Conservation (phyloP, 352 stramenopile species). For the Globisporangium emineosum region DNA sequence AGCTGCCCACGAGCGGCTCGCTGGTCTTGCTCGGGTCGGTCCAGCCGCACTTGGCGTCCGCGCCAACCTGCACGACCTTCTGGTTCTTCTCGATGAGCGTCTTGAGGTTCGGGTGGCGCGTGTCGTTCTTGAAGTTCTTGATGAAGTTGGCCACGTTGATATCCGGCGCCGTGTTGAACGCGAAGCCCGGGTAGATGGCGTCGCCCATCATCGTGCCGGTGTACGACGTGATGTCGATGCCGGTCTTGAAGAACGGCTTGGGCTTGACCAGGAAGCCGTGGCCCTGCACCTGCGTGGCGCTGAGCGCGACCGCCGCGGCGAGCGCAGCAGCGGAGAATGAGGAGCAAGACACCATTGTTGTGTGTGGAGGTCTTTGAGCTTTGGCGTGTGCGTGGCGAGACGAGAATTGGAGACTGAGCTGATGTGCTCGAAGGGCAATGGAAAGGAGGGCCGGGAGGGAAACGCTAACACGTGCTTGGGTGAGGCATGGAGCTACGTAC, state of each 20-base stretch:
- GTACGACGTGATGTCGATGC: slow-evolving; percentile 8
- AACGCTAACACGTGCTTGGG: background rate
- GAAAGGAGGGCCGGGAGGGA: background rate
- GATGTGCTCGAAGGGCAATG: background rate
- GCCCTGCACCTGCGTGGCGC: slow-evolving; percentile 17
- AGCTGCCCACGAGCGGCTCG: slow-evolving; percentile 17
- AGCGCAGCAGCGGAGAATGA: slow-evolving; percentile 16
- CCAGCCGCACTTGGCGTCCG: slow-evolving; percentile 11
- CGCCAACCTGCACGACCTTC: slow-evolving; percentile 11
- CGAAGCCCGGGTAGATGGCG: slow-evolving; percentile 26
- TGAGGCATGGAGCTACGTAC: background rate
- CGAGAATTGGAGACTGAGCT: background rate
- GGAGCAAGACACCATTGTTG: slow-evolving; percentile 8
- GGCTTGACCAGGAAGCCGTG: slow-evolving; percentile 11
- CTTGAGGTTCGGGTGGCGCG: slow-evolving; percentile 2
- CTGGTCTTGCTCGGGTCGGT: slow-evolving; percentile 23
- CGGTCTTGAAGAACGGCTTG: slow-evolving; percentile 12
- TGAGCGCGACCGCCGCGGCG: slow-evolving; percentile 11
- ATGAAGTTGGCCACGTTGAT: slow-evolving; percentile 36
- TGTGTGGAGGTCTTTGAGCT: background rate
- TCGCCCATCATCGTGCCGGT: slow-evolving; percentile 5
- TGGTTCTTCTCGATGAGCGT: slow-evolving; percentile 13
- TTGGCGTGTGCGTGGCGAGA: background rate
- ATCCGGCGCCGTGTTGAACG: slow-evolving; percentile 28
- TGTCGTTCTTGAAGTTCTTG: slow-evolving; percentile 20